Conservation (phyloP, 345 rosid species). For the Dimocarpus longan region DNA sequence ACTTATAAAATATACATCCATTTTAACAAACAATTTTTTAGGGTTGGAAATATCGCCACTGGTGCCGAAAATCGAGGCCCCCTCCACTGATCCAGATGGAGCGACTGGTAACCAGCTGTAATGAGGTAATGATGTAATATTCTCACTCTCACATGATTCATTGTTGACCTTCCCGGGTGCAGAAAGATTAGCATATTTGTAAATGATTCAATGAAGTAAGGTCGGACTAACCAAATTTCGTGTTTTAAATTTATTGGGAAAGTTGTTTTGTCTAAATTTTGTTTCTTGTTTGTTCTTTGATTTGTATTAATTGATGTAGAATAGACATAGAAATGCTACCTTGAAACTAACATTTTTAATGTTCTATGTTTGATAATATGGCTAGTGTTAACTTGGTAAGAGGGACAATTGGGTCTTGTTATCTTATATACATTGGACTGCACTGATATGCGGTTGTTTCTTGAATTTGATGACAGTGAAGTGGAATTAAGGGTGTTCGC, state of each 20-base stretch:
- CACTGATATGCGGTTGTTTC: slow-evolving; percentile 9
- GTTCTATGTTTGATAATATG: neutral
- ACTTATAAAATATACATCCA: too few relatives aligned
- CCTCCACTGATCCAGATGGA: slow-evolving; percentile 19
- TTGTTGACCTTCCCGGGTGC: slow-evolving; percentile 27
- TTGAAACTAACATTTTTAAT: neutral
- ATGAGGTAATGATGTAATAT: slow-evolving; percentile 43
- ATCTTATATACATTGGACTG: neutral
- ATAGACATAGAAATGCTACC: neutral
- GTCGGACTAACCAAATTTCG: slow-evolving; percentile 21
- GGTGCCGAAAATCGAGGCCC: slow-evolving; percentile 26
- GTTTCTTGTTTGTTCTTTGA: neutral
- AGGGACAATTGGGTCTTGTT: neutral
- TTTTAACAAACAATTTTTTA: too few relatives aligned
- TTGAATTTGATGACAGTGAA: slow-evolving; percentile 39
- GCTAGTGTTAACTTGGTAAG: slow-evolving; percentile 5
- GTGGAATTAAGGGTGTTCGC: slow-evolving; percentile 21
- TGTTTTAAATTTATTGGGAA: neutral
- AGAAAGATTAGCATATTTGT: slow-evolving; percentile 42
- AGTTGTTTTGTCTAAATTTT: neutral
- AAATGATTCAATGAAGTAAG: slow-evolving; percentile 51
- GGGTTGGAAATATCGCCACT: too few relatives aligned
- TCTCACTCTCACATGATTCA: slow-evolving; percentile 46
- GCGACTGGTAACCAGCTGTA: slow-evolving; percentile 29
- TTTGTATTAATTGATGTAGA: neutral